Base-by-base conservation (phyloP, 2,329 filamentous ascomycete species). In the Fusarium pseudocircinatum region DNA sequence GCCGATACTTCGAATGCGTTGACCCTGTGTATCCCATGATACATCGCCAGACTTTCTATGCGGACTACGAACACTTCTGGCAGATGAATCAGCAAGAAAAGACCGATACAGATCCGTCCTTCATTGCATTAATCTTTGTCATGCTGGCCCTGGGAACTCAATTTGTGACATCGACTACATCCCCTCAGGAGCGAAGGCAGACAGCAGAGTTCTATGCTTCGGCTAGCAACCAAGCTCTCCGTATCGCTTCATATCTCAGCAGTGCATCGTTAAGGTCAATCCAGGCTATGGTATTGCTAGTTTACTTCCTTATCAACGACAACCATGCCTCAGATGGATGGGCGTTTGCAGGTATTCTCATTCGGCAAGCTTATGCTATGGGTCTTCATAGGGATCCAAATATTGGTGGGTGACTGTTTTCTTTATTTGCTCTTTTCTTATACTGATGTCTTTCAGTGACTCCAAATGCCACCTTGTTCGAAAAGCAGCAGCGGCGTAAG, bases 241-340 rank as follows among this genome's bases (percentile, higher is more conserved):
- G 93, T 6, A 88, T 95, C 78, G 92, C 90, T 63, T 94, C 92
- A 0, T 96, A 95, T 76, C 86, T 95, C 7, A 95, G 93, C 80
- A 90, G 90, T 49, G 92, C 93, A 4, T 93, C 92, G 0, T 86
- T 94, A 56, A 86, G 90, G 30, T 93, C 92, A 3, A 90, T 95
- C 37, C 92, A 94, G 80, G 90, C 93, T 49, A 95, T 95, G 93
- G 91, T 95, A 1, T 82, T 96, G 63, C 90, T 95, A 67, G 91
- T 91, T 0, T 95, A 95, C 78, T 96, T 96, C 75, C 85, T 96
- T 40, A 95, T 95, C 84, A 96, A 96, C 77, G 93, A 96, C 80
- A 95, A 95, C 76, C 93, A 95, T 76, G 93, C 93, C 8, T 93
- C 92, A 0, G 93, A 96, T 79, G 93, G 93, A 3, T 96, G 93